phyloP scores from a whole-genome alignment of 768 basidiomycete species.

The Suillus spraguei region DNA sequence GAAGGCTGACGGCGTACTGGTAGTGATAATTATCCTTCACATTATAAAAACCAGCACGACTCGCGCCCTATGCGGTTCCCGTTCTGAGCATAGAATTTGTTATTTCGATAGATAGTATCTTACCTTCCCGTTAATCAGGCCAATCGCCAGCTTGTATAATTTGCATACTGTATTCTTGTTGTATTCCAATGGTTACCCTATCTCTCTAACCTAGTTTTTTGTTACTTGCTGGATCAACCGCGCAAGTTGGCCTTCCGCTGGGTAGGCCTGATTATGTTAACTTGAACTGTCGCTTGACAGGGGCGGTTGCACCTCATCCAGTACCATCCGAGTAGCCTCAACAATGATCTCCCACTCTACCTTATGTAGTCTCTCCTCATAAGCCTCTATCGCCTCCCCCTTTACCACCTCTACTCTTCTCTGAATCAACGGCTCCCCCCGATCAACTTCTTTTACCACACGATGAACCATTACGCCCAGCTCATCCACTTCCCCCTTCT shows the following conservation, averaged over 20 bases:
- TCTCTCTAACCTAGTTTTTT: not conserved
- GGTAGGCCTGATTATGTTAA: not conserved
- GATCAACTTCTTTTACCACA: constrained; percentile 92
- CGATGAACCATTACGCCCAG: constrained; percentile 94
- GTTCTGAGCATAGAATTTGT: constrained; percentile 20
- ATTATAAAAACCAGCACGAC: constrained; percentile 18
- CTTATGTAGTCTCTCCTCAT: constrained; percentile 77
- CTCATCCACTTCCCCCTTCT: constrained; percentile 73
- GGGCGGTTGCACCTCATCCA: constrained; percentile 51
- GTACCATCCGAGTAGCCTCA: constrained; percentile 71
- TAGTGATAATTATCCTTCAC: constrained; percentile 23
- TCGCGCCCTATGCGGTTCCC: constrained; percentile 29
- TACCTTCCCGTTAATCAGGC: constrained; percentile 12
- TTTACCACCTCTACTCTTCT: constrained; percentile 71
- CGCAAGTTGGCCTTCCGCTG: not conserved
- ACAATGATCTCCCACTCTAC: constrained; percentile 94
- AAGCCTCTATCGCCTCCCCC: constrained; percentile 71
- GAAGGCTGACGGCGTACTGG: not conserved
- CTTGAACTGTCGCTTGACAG: constrained; percentile 15
- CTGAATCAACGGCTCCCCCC: constrained; percentile 85
- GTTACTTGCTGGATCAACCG: not conserved
- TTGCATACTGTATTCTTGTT: not conserved
- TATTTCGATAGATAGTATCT: constrained; percentile 4
- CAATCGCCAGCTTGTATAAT: constrained; percentile 19
- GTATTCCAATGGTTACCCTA: not conserved